Evolutionary conservation across 2,329 filamentous ascomycete species (phyloP), one percentile per base, ranked within the genome.

Genomic region (Paraphoma sp.): DNA sequence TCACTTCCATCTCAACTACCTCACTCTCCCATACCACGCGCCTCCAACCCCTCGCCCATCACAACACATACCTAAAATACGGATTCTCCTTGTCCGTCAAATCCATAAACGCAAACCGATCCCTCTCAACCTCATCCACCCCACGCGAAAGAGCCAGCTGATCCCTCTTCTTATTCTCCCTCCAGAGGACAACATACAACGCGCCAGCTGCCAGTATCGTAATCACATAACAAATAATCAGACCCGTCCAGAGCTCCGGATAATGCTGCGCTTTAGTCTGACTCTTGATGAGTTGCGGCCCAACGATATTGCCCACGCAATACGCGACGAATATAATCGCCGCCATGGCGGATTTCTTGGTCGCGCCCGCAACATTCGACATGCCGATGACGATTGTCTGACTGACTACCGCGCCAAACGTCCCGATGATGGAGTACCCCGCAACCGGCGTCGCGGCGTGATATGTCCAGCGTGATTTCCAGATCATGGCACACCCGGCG

Each of bases 311-410:
- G 1, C 89, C 86, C 6, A 92, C 86, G 53, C 88, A 90, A 68
- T 92, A 92, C 0, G 88, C 89, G 0, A 91, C 88, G 60, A 92
- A 93, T 1, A 91, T 88, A 0, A 87, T 87, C 0, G 87, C 87
- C 0, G 89, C 88, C 82, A 90, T 91, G 66, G 89, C 87, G 60
- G 87, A 89, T 80, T 92, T 92, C 78, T 93, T 93, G 0, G 89
- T 92, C 23, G 89, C 84, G 14, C 90, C 90, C 0, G 89, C 89
- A 0, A 92, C 88, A 62, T 93, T 93, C 10, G 85, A 84, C 81
- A 85, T 85, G 0, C 83, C 84, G 2, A 86, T 68, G 0, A 80
- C 81, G 42, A 87, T 85, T 2, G 83, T 82, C n/a, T 86, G 78
- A 43, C 85, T 88, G 0, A 90, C 89, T 0, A 90, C 88, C 0